Conservation (phyloP, 768 basidiomycete genomes). For the Brasilioporus rufonigricans region DNA sequence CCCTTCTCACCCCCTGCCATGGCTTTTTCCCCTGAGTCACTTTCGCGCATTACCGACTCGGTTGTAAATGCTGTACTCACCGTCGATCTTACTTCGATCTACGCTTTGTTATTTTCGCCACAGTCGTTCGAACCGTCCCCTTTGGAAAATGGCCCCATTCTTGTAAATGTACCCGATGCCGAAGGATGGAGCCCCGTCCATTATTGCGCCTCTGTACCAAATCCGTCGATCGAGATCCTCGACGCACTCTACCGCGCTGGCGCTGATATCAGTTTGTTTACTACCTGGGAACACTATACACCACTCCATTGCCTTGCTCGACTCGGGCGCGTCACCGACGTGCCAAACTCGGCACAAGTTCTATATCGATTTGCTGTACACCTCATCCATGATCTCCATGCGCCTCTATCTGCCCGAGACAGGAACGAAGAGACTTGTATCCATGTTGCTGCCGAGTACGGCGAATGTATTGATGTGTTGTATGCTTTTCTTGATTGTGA, state of each 20-base stretch:
- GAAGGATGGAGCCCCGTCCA: slow-evolving; percentile 76
- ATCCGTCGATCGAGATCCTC: slow-evolving; percentile 59
- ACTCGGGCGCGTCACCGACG: slow-evolving; percentile 32
- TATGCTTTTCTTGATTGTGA: slow-evolving; percentile 67
- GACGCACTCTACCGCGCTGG: slow-evolving; percentile 76
- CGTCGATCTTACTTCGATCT: slow-evolving; percentile 49
- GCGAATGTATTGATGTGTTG: slow-evolving; percentile 61
- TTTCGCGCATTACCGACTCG: slow-evolving; percentile 44
- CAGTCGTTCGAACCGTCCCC: slow-evolving; percentile 44
- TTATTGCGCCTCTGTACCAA: slow-evolving; percentile 54
- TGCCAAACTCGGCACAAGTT: slow-evolving; percentile 35
- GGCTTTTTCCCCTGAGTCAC: slow-evolving; percentile 41
- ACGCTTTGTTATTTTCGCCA: slow-evolving; percentile 54
- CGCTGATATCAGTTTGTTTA: slow-evolving; percentile 71
- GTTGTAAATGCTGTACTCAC: slow-evolving; percentile 54
- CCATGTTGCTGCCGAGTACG: slow-evolving; percentile 76
- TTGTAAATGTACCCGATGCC: slow-evolving; percentile 67
- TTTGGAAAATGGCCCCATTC: slow-evolving; percentile 37
- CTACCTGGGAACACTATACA: slow-evolving; percentile 59
- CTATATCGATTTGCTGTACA: slow-evolving; percentile 63
- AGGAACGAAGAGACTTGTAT: slow-evolving; percentile 72
- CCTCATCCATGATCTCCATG: slow-evolving; percentile 65
- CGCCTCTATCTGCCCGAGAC: slow-evolving; percentile 66
- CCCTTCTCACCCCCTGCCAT: slow-evolving; percentile 27
- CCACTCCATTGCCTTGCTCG: slow-evolving; percentile 66